These are phyloP conservation scores for Claviceps sorghi DNA, from an alignment of 2,329 filamentous ascomycete genomes.

Conservation along the genomic window DNA sequence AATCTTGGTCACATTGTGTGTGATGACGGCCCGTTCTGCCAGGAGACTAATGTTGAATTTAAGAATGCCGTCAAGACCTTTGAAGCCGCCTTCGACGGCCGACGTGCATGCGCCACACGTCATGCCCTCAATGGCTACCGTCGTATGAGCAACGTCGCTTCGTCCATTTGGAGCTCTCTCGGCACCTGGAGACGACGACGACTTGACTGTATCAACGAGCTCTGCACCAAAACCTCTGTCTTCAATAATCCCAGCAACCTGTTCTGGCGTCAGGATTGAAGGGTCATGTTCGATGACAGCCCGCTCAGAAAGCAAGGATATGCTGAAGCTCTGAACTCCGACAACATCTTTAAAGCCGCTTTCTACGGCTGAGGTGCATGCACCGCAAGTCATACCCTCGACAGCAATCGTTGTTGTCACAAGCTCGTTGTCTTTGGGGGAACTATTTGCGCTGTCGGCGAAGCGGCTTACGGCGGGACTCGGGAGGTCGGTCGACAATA, in stretches of 20 bases:
- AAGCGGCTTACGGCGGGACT: slow-evolving; percentile 31
- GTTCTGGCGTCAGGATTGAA: slow-evolving; percentile 32
- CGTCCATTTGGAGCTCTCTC: slow-evolving; percentile 16
- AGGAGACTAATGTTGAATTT: slow-evolving; percentile 93
- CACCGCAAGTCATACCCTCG: slow-evolving; percentile 83
- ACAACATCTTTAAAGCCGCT: slow-evolving; percentile 60
- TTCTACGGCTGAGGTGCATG: slow-evolving; percentile 76
- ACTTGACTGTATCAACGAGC: slow-evolving; percentile 54
- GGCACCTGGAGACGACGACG: slow-evolving; percentile 13
- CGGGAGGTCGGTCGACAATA: slow-evolving; percentile 69
- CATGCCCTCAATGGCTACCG: slow-evolving; percentile 87
- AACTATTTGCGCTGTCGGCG: slow-evolving; percentile 17
- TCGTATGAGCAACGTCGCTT: slow-evolving; percentile 52
- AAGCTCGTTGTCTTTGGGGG: slow-evolving; percentile 25
- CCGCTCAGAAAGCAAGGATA: slow-evolving; percentile 71
- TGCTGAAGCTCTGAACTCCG: slow-evolving; percentile 62
- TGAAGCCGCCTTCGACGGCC: slow-evolving; percentile 73
- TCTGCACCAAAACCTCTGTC: slow-evolving; percentile 69
- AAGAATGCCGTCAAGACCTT: slow-evolving; percentile 58
- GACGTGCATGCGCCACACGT: slow-evolving; percentile 95
- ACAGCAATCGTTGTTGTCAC: slow-evolving; percentile 64
- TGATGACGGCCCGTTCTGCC: slow-evolving; percentile 78
- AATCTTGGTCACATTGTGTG: slow-evolving; percentile 63
- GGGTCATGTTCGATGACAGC: slow-evolving; percentile 74
- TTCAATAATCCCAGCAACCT: slow-evolving; percentile 46